Evolutionary conservation across 768 basidiomycete genomes (phyloP), one percentile per base, ranked within the genome.

Genomic region (Ramaria rubella): DNA sequence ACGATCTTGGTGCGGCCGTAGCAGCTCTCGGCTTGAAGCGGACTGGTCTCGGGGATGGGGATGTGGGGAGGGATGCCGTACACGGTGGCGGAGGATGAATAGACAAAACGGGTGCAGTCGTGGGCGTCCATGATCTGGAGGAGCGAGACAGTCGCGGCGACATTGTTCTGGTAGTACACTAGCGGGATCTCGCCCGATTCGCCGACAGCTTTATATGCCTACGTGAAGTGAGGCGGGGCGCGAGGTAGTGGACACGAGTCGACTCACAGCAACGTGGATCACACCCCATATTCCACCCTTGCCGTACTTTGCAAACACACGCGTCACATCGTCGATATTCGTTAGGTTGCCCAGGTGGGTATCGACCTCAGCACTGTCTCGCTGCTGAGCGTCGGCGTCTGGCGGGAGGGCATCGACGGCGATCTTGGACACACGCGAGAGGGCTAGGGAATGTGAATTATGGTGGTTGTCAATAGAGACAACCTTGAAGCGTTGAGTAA

Each of bases 141-240:
- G 21, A 98, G 83, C 49, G 79, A 84, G 56, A 96, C 71, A 6
- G 94, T 94, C 5, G 92, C 94, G 43, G 81, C 72, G 56, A 99
- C 96, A 66, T 99, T 99, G 76, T 93, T 94, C 62, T 81, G 75
- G 70, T 98, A 99, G 73, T 99, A 99, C 12, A 84, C 81, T 66
- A 98, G 70, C 4, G 96, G 96, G 51, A 90, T 86, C 73, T 96
- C 90, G 17, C 87, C 86, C 15, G 92, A 94, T 71, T 99, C 96
- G 42, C 96, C 96, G 48, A 99, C 96, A 19, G 94, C 93, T 76
- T 99, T 99, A 77, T 90, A 86, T 4, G 96, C 96, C 91, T 94
- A 64, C 31, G 60, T 49, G 45, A 26, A 50, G 55, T 19, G 4
- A 21, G 8, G 21, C 12, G 12, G 8, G 57, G 21, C 19, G 27